Evolutionary conservation across 305 asterid species (phyloP).

Genomic region (Fraxinus sp.): DNA sequence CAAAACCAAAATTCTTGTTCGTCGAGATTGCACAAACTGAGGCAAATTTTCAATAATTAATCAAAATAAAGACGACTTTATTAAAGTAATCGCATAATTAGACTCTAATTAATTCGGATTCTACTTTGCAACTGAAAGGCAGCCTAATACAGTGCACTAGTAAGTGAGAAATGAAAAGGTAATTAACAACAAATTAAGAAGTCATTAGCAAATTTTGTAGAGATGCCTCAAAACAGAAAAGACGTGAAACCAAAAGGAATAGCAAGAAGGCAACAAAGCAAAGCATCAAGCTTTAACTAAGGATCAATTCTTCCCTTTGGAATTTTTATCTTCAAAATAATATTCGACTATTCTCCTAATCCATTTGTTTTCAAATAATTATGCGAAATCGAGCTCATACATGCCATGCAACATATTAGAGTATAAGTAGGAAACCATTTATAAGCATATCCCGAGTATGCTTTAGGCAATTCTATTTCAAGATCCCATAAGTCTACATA

Average conservation of each 20-base stretch:
- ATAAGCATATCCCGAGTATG: not conserved
- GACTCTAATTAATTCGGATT: slow-evolving; percentile 17
- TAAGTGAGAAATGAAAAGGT: not conserved
- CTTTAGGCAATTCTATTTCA: not conserved
- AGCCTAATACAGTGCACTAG: slow-evolving; percentile 10
- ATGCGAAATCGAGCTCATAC: not conserved
- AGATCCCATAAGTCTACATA: not conserved
- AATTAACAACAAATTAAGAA: not conserved
- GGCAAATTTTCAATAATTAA: slow-evolving; percentile 38
- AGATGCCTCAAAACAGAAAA: slow-evolving; percentile 16
- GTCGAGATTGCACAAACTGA: slow-evolving; percentile 30
- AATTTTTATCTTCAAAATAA: not conserved
- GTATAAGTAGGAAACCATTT: not conserved
- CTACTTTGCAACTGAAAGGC: slow-evolving; percentile 27
- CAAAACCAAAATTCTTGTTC: slow-evolving; percentile 37
- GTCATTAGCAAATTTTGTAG: not conserved
- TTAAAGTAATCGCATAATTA: slow-evolving; percentile 45
- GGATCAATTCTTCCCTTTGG: slow-evolving; percentile 37
- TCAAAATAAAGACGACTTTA: slow-evolving; percentile 45
- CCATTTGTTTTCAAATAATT: not conserved
- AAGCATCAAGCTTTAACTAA: slow-evolving; percentile 37
- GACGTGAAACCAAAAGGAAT: slow-evolving; percentile 39
- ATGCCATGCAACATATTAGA: not conserved
- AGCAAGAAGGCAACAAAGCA: slow-evolving; percentile 34
- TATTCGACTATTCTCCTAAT: not conserved